These are phyloP conservation scores for Leccinum barrowsii DNA, from an alignment of 768 basidiomycete species.

Conservation along the genomic window DNA sequence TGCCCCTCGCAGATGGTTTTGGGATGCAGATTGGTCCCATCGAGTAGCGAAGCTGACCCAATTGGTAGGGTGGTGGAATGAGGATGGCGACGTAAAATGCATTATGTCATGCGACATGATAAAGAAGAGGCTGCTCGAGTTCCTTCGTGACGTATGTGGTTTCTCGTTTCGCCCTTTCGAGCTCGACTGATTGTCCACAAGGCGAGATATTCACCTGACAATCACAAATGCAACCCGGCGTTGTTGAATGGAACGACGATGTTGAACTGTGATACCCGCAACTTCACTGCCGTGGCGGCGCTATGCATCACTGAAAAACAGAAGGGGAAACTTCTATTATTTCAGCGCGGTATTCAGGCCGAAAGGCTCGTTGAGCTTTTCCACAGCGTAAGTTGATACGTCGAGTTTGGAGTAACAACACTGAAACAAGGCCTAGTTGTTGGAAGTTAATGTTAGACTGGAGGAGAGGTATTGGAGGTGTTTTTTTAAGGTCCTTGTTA, in stretches of 20 bases:
- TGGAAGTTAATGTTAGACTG: slow-evolving; percentile 15
- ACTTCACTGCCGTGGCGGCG: slow-evolving; percentile 17
- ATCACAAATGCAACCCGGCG: slow-evolving; percentile 24
- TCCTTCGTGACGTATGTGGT: slow-evolving; percentile 18
- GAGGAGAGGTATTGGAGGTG: slow-evolving; percentile 17
- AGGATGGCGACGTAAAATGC: slow-evolving; percentile 3
- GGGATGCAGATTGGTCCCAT: slow-evolving; percentile 6
- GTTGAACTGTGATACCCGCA: slow-evolving; percentile 16
- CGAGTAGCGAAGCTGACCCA: slow-evolving; percentile 7
- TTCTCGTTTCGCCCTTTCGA: background rate
- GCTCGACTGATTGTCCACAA: slow-evolving; percentile 11
- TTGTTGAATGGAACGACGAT: slow-evolving; percentile 18
- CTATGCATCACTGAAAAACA: slow-evolving; percentile 8
- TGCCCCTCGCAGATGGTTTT: slow-evolving; percentile 9
- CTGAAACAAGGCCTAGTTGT: slow-evolving; percentile 18
- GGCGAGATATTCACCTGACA: slow-evolving; percentile 3
- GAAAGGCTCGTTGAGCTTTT: slow-evolving; percentile 19
- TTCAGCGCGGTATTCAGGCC: background rate
- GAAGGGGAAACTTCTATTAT: slow-evolving; percentile 3
- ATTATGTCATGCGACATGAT: slow-evolving; percentile 12
- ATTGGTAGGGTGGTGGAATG: slow-evolving; percentile 8
- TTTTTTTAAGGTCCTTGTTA: slow-evolving; percentile 18
- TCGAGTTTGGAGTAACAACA: background rate
- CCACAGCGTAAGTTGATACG: slow-evolving; percentile 18
- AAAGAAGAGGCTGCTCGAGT: slow-evolving; percentile 9